Evolutionary conservation across 306 rosid species (phyloP).

Genomic region (Cucumis sativus): DNA sequence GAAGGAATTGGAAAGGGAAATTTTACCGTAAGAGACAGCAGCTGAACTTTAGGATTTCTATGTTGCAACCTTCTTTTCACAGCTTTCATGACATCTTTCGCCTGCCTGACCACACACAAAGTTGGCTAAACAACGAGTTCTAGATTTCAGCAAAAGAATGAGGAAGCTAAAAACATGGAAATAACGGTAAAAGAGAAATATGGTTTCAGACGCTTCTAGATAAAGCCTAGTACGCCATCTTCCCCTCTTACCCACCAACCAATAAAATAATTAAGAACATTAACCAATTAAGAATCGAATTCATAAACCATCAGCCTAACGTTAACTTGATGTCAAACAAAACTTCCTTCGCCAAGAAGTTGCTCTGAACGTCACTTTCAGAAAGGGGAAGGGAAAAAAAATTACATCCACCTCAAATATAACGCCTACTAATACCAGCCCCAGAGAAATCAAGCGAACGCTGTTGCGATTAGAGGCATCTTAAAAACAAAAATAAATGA

Average conservation of each 20-base stretch:
- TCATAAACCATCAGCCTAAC: not conserved
- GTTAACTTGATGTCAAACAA: not conserved
- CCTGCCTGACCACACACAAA: slow-evolving; percentile 49
- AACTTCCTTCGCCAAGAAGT: not conserved
- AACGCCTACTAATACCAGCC: not conserved
- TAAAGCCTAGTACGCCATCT: not conserved
- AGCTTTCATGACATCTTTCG: slow-evolving; percentile 93
- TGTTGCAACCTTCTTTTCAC: slow-evolving; percentile 93
- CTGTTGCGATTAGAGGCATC: not conserved
- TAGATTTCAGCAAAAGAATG: not conserved
- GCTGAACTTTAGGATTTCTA: slow-evolving; percentile 73
- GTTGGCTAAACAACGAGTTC: not conserved
- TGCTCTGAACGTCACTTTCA: not conserved
- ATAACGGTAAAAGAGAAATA: not conserved
- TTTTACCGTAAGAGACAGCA: slow-evolving; percentile 76
- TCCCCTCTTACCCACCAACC: not conserved
- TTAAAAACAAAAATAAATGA: not conserved
- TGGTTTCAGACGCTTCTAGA: too few species aligned
- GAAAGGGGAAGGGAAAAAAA: not conserved
- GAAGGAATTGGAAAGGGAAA: too few species aligned
- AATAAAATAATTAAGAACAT: not conserved
- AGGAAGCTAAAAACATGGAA: not conserved
- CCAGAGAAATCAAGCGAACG: not conserved
- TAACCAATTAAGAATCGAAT: not conserved
- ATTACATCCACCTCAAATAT: not conserved